phyloP scores from a whole-genome alignment of 441 rosid species.

The Pelargonium myrrhifolium region DNA sequence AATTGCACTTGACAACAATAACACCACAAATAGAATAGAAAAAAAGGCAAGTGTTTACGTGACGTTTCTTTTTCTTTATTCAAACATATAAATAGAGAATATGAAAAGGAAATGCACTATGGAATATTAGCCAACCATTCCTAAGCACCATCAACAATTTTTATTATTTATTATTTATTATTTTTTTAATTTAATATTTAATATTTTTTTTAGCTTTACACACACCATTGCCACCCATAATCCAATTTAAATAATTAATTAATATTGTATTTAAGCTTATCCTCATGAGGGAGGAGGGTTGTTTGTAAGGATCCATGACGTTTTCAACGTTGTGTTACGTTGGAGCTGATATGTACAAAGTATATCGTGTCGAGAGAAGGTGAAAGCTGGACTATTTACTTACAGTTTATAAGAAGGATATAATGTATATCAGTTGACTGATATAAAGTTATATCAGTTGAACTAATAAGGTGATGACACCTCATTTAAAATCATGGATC shows the following conservation, averaged over 20 bases:
- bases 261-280: constrained; percentile 23
- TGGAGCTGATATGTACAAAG: too few species aligned
- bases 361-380: too few species aligned
- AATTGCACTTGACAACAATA: constrained; percentile 44
- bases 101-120: constrained; percentile 33
- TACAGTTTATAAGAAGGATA: too few species aligned
- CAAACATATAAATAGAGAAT: constrained; percentile 14
- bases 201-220: constrained; percentile 20
- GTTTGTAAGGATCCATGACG: too few species aligned
- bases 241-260: constrained; percentile 3
- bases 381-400: too few species aligned
- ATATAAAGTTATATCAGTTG: too few species aligned
- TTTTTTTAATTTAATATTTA: too few species aligned
- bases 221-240: constrained; percentile 20
- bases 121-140: constrained; percentile 27
- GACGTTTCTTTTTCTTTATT: constrained; percentile 36
- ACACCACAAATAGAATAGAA: constrained; percentile 23
- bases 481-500: too few species aligned
- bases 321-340: too few species aligned
- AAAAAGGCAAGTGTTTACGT: constrained; percentile 32
- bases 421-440: too few species aligned
- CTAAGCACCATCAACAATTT: constrained; percentile 13
- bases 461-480: too few species aligned
- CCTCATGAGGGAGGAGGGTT: constrained; percentile 1
- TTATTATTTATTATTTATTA: too few species aligned